Evolutionary conservation across 192 early-diverging fungal genomes (phyloP).

Genomic region (Martensiomyces pterosporus): DNA sequence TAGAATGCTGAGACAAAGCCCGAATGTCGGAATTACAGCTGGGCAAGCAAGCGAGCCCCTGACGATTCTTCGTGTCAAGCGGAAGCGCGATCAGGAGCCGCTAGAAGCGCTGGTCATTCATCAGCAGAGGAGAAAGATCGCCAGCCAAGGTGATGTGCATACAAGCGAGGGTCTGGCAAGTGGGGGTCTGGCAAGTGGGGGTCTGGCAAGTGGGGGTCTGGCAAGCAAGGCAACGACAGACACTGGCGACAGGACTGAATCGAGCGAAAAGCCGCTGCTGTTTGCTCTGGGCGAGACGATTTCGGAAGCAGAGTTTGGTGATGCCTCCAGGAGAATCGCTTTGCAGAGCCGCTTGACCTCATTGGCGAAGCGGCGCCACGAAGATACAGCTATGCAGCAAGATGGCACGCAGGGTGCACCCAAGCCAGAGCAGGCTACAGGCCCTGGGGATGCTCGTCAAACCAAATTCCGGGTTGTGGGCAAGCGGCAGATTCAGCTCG

Average conservation of each 20-base stretch:
- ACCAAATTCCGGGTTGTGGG: slow-evolving; percentile 23
- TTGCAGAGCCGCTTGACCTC: too few relatives aligned
- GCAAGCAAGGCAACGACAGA: slow-evolving; percentile 10
- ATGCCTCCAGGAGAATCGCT: slow-evolving; percentile 50
- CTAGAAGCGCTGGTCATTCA: slow-evolving; percentile 57
- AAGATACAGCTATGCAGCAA: too few relatives aligned
- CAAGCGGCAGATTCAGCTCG: slow-evolving; percentile 11
- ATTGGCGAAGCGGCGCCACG: too few relatives aligned
- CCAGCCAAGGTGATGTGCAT: not conserved
- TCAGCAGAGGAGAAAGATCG: slow-evolving; percentile 4
- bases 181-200: too few relatives aligned
- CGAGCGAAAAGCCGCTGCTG: slow-evolving; percentile 28
- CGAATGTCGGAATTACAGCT: too few relatives aligned
- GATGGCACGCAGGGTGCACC: too few relatives aligned
- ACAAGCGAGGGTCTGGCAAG: too few relatives aligned
- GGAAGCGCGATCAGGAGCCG: slow-evolving; percentile 71
- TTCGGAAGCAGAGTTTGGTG: slow-evolving; percentile 57
- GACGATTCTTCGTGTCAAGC: slow-evolving; percentile 72
- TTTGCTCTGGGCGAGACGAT: slow-evolving; percentile 69
- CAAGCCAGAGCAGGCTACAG: too few relatives aligned
- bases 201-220: too few relatives aligned
- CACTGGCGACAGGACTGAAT: not conserved
- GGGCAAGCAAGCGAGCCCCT: too few relatives aligned
- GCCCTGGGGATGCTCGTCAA: too few relatives aligned
- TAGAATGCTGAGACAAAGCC: too few relatives aligned